Evolutionary conservation across 305 asterid genomes (phyloP), one percentile per base, ranked within the genome.

Genomic region (Fraxinus baroniana): DNA sequence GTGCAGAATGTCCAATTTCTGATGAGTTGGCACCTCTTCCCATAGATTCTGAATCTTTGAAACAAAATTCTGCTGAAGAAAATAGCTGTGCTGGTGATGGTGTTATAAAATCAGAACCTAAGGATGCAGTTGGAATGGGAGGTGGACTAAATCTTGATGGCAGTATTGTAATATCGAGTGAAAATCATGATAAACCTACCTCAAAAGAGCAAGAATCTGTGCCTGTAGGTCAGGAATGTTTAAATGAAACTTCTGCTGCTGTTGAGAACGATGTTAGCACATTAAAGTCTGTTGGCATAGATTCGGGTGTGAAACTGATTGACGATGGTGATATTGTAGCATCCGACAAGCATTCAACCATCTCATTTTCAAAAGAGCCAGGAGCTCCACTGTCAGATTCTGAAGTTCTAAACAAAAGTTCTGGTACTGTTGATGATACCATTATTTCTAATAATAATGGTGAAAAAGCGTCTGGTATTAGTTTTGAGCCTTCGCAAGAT

Each of bases 401-500:
- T 35, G 81, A 57, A 84, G 75, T 84, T 64, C 32, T 78, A 32
- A 74, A 30, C 79, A 83, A 83, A 87, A 83, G 74, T 81, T 77
- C 81, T 83, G 83, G 85, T 26, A 18, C 83, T 24, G 86, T 13
- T 84, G 85, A 86, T 74, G 86, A 86, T 77, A 41, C 10, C 68
- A 76, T 35, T 49, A 26, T 75, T 75, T 64, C 60, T 72, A 84
- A 44, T 44, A 44, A 44, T 44, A 44, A 78, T 72, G 81, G 78
- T 79, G 80, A 76, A 39, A 83, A 60, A 78, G 84, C 68, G 62
- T 1, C 77, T n/a, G 84, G 57, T 24, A 79, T 72, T 5, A 26
- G 78, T 80, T 81, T 87, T 44, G 83, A 86, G 78, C 81, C 87
- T 82, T 71, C 76, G 80, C 83, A 76, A 75, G 85, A 78, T 79